Evolutionary conservation across 2,329 filamentous ascomycete genomes (phyloP).

Genomic region (Diaporthe aspalathi): DNA sequence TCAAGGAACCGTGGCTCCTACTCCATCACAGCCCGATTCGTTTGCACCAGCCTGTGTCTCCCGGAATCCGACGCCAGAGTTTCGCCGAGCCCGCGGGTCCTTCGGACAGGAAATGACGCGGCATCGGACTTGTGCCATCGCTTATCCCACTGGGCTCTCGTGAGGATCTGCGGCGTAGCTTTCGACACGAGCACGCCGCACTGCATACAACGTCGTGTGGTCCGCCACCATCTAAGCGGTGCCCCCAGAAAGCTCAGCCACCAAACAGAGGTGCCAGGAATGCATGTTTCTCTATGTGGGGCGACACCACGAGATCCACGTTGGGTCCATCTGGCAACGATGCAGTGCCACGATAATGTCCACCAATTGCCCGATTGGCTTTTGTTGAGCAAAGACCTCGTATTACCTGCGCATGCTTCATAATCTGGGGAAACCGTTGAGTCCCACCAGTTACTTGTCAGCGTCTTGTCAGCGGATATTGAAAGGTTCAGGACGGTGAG

Average conservation of each 20-base stretch:
- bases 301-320: constrained; percentile 15
- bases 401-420: not conserved
- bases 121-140: not conserved
- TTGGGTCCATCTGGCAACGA: constrained; percentile 8
- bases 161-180: not conserved
- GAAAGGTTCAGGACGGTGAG: not conserved
- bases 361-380: not conserved
- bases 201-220: not conserved
- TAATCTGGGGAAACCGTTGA: too few relatives aligned
- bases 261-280: not conserved
- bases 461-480: not conserved
- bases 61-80: not conserved
- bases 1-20: not conserved
- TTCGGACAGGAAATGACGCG: constrained; percentile 1
- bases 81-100: not conserved
- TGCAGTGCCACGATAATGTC: constrained; percentile 3
- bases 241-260: constrained; percentile 9
- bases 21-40: not conserved
- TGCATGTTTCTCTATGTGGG: constrained; percentile 2
- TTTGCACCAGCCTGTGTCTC: not conserved
- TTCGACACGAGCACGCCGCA: not conserved
- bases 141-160: not conserved
- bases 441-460: not conserved
- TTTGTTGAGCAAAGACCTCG: not conserved
- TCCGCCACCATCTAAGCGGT: not conserved